Evolutionary conservation across 2,329 filamentous ascomycete genomes (phyloP).

Genomic region (Diaporthe aspalathi): DNA sequence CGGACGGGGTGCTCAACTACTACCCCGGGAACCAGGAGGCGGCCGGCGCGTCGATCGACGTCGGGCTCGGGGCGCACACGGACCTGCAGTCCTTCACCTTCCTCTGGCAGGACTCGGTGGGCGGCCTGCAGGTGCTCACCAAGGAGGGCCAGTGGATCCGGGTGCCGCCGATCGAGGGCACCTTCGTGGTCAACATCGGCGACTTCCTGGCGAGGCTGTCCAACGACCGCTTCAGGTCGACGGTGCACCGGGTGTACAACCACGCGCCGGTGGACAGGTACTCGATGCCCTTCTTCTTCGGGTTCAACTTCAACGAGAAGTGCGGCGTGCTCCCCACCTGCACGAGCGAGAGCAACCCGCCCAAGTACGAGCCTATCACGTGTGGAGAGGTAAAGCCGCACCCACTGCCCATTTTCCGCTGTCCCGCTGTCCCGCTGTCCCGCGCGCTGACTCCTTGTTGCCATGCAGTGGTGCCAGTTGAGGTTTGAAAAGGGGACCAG

Average conservation of each 20-base stretch:
- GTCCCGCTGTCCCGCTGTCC: slow-evolving; percentile 25
- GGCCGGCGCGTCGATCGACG: slow-evolving; percentile 47
- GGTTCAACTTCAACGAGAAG: slow-evolving; percentile 63
- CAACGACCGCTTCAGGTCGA: slow-evolving; percentile 60
- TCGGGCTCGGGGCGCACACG: slow-evolving; percentile 59
- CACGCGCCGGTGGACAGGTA: slow-evolving; percentile 55
- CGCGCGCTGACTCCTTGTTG: not conserved
- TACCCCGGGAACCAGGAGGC: slow-evolving; percentile 54
- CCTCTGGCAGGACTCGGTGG: slow-evolving; percentile 58
- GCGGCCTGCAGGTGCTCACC: slow-evolving; percentile 56
- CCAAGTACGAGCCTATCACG: slow-evolving; percentile 63
- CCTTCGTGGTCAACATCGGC: slow-evolving; percentile 64
- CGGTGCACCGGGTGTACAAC: slow-evolving; percentile 63
- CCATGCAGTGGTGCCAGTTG: slow-evolving; percentile 46
- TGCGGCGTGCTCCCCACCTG: slow-evolving; percentile 62
- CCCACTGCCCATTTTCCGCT: too few relatives aligned
- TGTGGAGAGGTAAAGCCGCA: slow-evolving; percentile 61
- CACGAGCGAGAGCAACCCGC: slow-evolving; percentile 56
- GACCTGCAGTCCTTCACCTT: slow-evolving; percentile 62
- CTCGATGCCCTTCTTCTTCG: slow-evolving; percentile 68
- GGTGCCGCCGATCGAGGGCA: slow-evolving; percentile 55
- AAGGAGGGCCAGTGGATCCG: slow-evolving; percentile 58
- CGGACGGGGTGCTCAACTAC: slow-evolving; percentile 46
- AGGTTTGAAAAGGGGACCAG: slow-evolving; percentile 45
- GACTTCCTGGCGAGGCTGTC: slow-evolving; percentile 64